Percentiles rank a stretch among this genome's conserved stretches.
phyloP scores from a whole-genome alignment of 805 yeast species.

The Yarrowia alimentaria region DNA sequence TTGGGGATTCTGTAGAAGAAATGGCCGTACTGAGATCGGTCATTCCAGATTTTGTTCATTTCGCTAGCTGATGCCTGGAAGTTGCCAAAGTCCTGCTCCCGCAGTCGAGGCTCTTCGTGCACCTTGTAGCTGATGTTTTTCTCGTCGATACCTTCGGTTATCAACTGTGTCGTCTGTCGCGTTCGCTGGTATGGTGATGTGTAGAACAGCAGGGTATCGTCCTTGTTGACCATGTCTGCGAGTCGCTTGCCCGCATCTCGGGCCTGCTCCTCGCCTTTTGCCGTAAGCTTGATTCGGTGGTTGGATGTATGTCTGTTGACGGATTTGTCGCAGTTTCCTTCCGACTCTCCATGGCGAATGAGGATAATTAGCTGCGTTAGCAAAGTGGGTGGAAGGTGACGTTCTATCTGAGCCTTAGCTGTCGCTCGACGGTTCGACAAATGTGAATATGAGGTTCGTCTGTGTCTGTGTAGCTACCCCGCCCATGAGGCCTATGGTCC shows the following conservation, averaged over 20 bases:
- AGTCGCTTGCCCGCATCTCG: slow-evolving; percentile 40
- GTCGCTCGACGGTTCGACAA: too few relatives aligned
- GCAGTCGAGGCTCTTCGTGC: slow-evolving; percentile 83
- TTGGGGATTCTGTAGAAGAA: slow-evolving; percentile 86
- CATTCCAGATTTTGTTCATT: slow-evolving; percentile 80
- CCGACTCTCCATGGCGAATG: slow-evolving; percentile 90
- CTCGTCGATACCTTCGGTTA: slow-evolving; percentile 52
- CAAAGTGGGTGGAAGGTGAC: background rate
- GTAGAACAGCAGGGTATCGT: slow-evolving; percentile 66
- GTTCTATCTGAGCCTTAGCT: too few relatives aligned
- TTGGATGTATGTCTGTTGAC: slow-evolving; percentile 78
- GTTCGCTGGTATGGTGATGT: slow-evolving; percentile 87
- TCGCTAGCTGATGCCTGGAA: slow-evolving; percentile 70
- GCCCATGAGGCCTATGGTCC: too few relatives aligned
- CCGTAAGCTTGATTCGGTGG: slow-evolving; percentile 74
- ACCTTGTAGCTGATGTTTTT: slow-evolving; percentile 51
- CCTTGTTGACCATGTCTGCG: slow-evolving; percentile 43
- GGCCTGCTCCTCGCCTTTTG: slow-evolving; percentile 56
- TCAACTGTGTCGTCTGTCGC: slow-evolving; percentile 74
- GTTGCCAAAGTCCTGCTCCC: slow-evolving; percentile 95
- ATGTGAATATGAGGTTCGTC: too few relatives aligned
- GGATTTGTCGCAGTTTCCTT: slow-evolving; percentile 80
- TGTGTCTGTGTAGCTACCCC: too few relatives aligned
- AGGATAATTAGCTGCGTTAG: slow-evolving; percentile 59
- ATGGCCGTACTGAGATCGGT: slow-evolving; percentile 83